These are phyloP conservation scores for Vachellia pachyceras DNA, from an alignment of 306 rosid genomes.

Conservation along the genomic window DNA sequence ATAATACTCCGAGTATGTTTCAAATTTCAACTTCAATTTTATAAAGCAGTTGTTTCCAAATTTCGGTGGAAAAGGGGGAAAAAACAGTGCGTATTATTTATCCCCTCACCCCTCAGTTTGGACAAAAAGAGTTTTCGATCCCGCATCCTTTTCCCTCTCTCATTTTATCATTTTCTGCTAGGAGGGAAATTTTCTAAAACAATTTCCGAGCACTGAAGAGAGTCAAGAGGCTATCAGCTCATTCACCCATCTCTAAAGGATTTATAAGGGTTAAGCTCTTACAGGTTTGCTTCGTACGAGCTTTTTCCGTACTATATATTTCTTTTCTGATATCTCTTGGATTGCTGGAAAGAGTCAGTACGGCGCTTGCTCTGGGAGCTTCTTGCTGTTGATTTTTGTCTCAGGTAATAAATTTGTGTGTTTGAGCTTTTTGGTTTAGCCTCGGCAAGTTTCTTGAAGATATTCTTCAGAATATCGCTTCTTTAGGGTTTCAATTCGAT, in stretches of 20 bases:
- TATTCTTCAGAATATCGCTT: not conserved
- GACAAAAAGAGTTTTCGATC: conserved; percentile 62
- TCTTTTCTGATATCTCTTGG: not conserved
- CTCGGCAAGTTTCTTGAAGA: conserved; percentile 11
- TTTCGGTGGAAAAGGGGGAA: not conserved
- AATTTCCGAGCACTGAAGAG: conserved; percentile 35
- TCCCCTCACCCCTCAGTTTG: conserved; percentile 42
- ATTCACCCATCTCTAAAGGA: conserved; percentile 37
- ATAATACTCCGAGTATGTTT: not conserved
- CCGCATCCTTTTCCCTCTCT: conserved; percentile 71
- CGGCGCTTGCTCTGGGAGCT: conserved; percentile 8
- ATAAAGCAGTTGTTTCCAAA: not conserved
- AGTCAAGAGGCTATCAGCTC: conserved; percentile 22
- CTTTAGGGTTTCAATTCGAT: conserved; percentile 36
- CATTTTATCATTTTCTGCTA: conserved; percentile 43
- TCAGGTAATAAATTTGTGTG: conserved; percentile 37
- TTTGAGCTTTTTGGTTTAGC: conserved; percentile 17
- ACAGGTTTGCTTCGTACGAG: conserved; percentile 28
- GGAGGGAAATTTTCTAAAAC: conserved; percentile 57
- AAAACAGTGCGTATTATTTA: not conserved
- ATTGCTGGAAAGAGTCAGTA: conserved; percentile 10
- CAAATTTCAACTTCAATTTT: not conserved
- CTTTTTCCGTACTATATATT: conserved; percentile 10
- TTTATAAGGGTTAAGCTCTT: conserved; percentile 46
- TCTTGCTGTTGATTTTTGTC: conserved; percentile 10